Evolutionary conservation across 179 eudicot species (phyloP), one percentile per base, ranked within the genome.

Genomic region (Drosera spatulata): DNA sequence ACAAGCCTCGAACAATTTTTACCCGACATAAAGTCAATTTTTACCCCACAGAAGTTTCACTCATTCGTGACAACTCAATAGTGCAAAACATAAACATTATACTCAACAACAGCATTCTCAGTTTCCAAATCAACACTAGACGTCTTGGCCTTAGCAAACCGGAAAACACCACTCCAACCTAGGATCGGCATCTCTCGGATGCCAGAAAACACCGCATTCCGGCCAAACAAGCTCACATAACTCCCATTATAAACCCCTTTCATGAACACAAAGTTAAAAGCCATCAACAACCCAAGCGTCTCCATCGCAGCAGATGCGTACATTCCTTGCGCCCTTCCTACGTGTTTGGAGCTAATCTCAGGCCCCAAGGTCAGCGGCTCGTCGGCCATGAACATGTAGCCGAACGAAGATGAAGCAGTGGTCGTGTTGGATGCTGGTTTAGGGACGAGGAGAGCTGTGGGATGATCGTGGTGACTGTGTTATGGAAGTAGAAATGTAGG

Each of bases 241-340:
- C 85, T 81, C 1, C 85, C 82, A 52, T 78, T 77, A 53, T 70
- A 76, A 12, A 51, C 53, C 3, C 87, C 87, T 3, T 56, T 56
- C 0, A 13, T 56, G 43, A 81, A 81, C 10, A 55, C 74, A 41
- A 75, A 78, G 37, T 73, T 78, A 44, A 78, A 5, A 7, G 37
- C 82, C 80, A 78, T 78, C 61, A 78, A 14, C 6, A 72, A 58
- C 2, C 78, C 82, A 4, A 50, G 10, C 40, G 70, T 68, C 2
- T 41, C 42, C 38, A 39, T 43, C 7, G 61, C 67, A 1, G 82
- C 77, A 7, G 75, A 70, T 2, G 78, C 80, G 51, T 78, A 78
- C 0, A 78, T 46, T 5, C 83, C 83, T 56, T 78, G 83, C 1
- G 85, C 79, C 38, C 83, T 55, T 9, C 86, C 83, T 13, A 81